A percentile compares a stretch with the other conserved stretches of the same genome.
phyloP scores from a whole-genome alignment of 495 filamentous ascomycete genomes.

The Penicillium egyptiacum region DNA sequence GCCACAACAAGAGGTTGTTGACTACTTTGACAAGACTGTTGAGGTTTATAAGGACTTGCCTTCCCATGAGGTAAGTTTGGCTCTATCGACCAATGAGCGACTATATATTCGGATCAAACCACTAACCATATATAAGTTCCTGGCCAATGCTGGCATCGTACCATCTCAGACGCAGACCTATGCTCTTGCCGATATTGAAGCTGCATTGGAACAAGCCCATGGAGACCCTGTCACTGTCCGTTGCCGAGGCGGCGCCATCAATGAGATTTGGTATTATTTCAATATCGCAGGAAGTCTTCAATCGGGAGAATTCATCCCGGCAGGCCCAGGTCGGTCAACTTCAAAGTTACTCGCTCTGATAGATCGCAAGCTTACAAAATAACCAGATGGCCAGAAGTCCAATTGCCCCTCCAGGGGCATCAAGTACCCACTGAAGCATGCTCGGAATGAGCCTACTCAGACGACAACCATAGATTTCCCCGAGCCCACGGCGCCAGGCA shows the following conservation, averaged over 20 bases:
- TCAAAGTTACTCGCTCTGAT: not conserved
- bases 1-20: constrained; percentile 59
- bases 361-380: not conserved
- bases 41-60: constrained; percentile 49
- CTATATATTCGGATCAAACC: not conserved
- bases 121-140: constrained; percentile 30
- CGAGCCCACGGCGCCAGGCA: constrained; percentile 44
- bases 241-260: constrained; percentile 59
- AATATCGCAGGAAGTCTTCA: constrained; percentile 76
- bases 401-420: constrained; percentile 62
- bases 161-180: constrained; percentile 54
- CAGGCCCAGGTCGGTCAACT: constrained; percentile 51
- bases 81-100: not conserved
- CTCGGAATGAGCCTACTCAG: constrained; percentile 38
- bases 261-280: constrained; percentile 86
- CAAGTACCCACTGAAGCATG: constrained; percentile 64
- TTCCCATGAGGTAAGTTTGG: constrained; percentile 41
- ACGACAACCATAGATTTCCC: constrained; percentile 32
- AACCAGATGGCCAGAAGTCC: constrained; percentile 57
- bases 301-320: constrained; percentile 69
- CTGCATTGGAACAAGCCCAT: constrained; percentile 60
- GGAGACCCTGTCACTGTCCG: constrained; percentile 68
- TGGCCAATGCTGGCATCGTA: constrained; percentile 50
- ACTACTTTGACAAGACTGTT: constrained; percentile 59
- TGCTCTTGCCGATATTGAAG: constrained; percentile 59